Percentiles rank a stretch among this genome's conserved stretches.
Evolutionary conservation across 306 rosid genomes (phyloP).

Genomic region (Rosa lucieae): DNA sequence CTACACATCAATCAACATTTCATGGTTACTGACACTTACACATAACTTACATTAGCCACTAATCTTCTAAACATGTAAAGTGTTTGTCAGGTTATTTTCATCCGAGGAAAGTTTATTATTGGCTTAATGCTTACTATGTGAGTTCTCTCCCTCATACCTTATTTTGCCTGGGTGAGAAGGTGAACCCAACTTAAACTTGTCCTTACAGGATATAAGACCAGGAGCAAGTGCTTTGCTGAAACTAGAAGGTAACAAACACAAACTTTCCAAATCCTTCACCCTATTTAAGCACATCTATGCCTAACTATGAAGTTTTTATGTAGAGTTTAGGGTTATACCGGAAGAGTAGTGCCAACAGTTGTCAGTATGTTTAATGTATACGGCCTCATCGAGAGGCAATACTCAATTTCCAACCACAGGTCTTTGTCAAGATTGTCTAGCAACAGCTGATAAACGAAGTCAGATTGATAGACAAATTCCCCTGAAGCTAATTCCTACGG

Average conservation of each 20-base stretch:
- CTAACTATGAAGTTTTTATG: not conserved
- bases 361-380: constrained; percentile 34
- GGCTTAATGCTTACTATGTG: constrained; percentile 75
- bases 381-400: not conserved
- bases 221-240: constrained; percentile 76
- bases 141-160: not conserved
- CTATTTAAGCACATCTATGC: not conserved
- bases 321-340: constrained; percentile 55
- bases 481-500: not conserved
- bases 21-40: too few relatives aligned
- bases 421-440: not conserved
- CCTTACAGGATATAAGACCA: constrained; percentile 61
- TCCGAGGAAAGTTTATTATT: constrained; percentile 27
- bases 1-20: too few relatives aligned
- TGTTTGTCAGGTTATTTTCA: too few relatives aligned
- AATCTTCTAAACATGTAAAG: too few relatives aligned
- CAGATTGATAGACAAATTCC: not conserved
- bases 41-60: too few relatives aligned
- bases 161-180: too few relatives aligned
- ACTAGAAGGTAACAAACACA: constrained; percentile 58
- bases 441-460: not conserved
- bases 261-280: not conserved
- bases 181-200: constrained; percentile 14
- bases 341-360: constrained; percentile 47
- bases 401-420: not conserved